Conservation (phyloP, 805 yeast genomes). For the Cyberlindnera xylosilytica region DNA sequence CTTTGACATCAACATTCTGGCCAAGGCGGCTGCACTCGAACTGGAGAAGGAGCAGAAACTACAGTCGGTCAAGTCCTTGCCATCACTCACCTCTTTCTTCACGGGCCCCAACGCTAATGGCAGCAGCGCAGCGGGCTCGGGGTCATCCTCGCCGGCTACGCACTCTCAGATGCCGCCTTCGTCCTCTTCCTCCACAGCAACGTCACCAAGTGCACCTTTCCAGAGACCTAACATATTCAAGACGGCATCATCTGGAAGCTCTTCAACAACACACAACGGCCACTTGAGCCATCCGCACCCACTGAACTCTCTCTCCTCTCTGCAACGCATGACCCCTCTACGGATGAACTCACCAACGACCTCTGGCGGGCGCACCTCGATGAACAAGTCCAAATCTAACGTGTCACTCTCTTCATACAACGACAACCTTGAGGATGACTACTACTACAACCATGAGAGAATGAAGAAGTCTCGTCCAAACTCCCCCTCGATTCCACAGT, state of each 20-base stretch:
- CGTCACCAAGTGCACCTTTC: slow-evolving; percentile 13
- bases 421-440: slow-evolving; percentile 41
- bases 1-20: slow-evolving; percentile 29
- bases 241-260: slow-evolving; percentile 18
- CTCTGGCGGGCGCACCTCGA: slow-evolving; percentile 17
- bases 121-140: background rate
- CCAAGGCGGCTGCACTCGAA: slow-evolving; percentile 30
- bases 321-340: slow-evolving; percentile 64
- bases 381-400: slow-evolving; percentile 25
- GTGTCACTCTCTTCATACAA: slow-evolving; percentile 27
- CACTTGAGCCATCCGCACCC: slow-evolving; percentile 28
- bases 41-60: slow-evolving; percentile 28
- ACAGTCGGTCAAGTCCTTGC: slow-evolving; percentile 28
- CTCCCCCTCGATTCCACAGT: slow-evolving; percentile 29
- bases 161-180: slow-evolving; percentile 1
- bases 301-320: slow-evolving; percentile 42
- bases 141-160: background rate
- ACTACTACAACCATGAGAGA: slow-evolving; percentile 29
- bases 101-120: slow-evolving; percentile 3
- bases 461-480: slow-evolving; percentile 38
- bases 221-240: slow-evolving; percentile 20
- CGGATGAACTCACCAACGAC: slow-evolving; percentile 28
- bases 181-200: slow-evolving; percentile 9
- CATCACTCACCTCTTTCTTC: slow-evolving; percentile 27
- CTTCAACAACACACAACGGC: slow-evolving; percentile 20